Base-by-base conservation (phyloP, 2,329 filamentous ascomycete species). In the Sporothrix brunneoviolacea region DNA sequence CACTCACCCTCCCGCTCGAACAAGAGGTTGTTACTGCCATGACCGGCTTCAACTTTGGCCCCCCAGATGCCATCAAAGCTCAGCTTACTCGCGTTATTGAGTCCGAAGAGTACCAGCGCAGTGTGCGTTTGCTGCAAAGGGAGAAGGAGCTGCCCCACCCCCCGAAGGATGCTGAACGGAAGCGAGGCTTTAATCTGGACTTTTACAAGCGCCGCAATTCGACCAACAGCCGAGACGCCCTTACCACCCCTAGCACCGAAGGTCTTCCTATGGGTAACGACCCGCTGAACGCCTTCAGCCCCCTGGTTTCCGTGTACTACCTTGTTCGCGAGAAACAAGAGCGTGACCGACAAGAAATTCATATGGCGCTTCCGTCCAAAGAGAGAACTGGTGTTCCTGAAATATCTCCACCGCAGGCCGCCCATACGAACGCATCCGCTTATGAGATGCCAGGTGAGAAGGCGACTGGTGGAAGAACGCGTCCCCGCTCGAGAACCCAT, bases 1-100 rank as follows among this genome's bases (percentile, higher is more conserved):
- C 93, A 2, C 68, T 97, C n/a, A 80, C 86, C 33, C 72, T 94
- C 13, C 91, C 91, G 6, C 71, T 98, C 9, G 91, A 97, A 62
- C 73, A 79, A 2, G 84, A 87, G 38, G 84, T 97, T 4, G 80
- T 98, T 51, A 81, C 88, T 43, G 91, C 88, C 59, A 98, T 98
- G 93, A 94, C 90, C 21, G 93, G 93, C 3, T 98, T 98, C 66
- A 95, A 97, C 66, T 98, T 97, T 70, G 93, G 93, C 1, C 79
- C 88, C 0, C 79, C 89, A 1, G 90, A 96, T 48, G 80, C 81
- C 51, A 96, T 98, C 62, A 84, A 80, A 51, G 72, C 80, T 3
- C 88, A 96, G 63, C 77, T 98, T 38, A 87, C 83, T 9, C 87
- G 86, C 56, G 80, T 91, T n/a, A 79, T 98, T 54, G 87, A 94